Evolutionary conservation across 2,329 filamentous ascomycete genomes (phyloP), one percentile per base, ranked within the genome.

Genomic region (Lasiodiplodia hormozganensis): DNA sequence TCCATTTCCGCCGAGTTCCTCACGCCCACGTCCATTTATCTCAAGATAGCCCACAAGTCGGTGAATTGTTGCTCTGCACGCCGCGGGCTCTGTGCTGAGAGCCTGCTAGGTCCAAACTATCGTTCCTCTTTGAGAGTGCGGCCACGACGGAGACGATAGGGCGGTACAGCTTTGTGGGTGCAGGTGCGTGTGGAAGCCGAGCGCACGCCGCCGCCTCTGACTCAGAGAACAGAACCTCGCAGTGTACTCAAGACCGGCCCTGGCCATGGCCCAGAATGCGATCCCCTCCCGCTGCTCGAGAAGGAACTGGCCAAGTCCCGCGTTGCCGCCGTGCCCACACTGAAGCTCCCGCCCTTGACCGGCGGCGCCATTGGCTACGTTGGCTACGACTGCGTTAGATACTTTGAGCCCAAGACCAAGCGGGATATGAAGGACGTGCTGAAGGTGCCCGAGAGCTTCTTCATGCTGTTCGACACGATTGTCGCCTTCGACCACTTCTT

Each of bases 341-440:
- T 98, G 75, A 88, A 87, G 74, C 86, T 99, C 47, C 96, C 96
- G 64, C 92, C 93, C 31, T 84, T 99, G 82, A 93, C 92, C 0
- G 96, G 94, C 51, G 96, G 96, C 62, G 96, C 94, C 14, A 93
- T 99, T 75, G 96, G 96, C 69, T 99, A 98, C 79, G 93, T 98
- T 6, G 94, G 94, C 65, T 99, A 99, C 77, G 96, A 99, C 79
- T 99, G 96, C 80, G 93, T 99, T 75, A 90, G 91, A 76, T 98
- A 98, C 82, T 99, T 99, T 74, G 96, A 99, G 85, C 96, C 96
- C 70, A 96, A 94, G 86, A 98, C 96, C n/a, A 90, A 90, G 31
- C 88, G 94, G 62, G 89, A 93, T 54, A 89, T 97, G 85, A 91
- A 96, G 80, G 96, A 99, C 80, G 87, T 96, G 36, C 86, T 98